phyloP scores from a whole-genome alignment of 306 rosid genomes.

The Arachis stenosperma region DNA sequence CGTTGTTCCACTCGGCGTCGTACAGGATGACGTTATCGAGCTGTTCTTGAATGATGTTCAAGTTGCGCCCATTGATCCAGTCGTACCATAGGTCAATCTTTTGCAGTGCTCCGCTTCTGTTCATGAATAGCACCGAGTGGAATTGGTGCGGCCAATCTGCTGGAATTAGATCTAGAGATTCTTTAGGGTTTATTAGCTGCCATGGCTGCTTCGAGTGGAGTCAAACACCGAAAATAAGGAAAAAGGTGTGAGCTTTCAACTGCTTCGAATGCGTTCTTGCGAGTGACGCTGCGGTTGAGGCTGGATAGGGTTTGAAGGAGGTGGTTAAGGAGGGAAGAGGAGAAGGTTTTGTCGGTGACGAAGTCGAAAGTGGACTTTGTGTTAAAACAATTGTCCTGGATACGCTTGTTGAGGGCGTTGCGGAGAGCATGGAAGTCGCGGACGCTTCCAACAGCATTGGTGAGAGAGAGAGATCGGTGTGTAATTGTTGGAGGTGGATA shows the following conservation, averaged over 20 bases:
- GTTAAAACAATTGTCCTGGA: too few species aligned
- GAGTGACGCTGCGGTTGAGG: too few species aligned
- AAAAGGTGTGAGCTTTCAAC: not conserved
- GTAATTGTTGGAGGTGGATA: too few species aligned
- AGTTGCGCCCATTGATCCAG: constrained; percentile 95
- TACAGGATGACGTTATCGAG: constrained; percentile 45
- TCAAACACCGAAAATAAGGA: not conserved
- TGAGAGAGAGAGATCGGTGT: too few species aligned
- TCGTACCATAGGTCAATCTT: constrained; percentile 88
- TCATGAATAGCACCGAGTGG: constrained; percentile 73
- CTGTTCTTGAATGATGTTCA: constrained; percentile 83
- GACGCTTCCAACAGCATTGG: too few species aligned
- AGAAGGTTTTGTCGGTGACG: too few species aligned
- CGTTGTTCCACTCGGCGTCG: constrained; percentile 91
- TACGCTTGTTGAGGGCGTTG: too few species aligned
- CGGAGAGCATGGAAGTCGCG: too few species aligned
- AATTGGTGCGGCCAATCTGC: constrained; percentile 68
- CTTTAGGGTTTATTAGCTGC: constrained; percentile 18
- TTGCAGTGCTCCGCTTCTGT: constrained; percentile 55
- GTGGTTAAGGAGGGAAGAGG: too few species aligned
- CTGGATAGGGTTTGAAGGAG: too few species aligned
- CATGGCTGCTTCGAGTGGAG: constrained; percentile 18
- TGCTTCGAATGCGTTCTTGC: too few species aligned
- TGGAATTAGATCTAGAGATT: constrained; percentile 38
- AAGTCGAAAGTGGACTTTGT: too few species aligned